Evolutionary conservation across 345 rosid species (phyloP).

Genomic region (Arabis hirsuta): DNA sequence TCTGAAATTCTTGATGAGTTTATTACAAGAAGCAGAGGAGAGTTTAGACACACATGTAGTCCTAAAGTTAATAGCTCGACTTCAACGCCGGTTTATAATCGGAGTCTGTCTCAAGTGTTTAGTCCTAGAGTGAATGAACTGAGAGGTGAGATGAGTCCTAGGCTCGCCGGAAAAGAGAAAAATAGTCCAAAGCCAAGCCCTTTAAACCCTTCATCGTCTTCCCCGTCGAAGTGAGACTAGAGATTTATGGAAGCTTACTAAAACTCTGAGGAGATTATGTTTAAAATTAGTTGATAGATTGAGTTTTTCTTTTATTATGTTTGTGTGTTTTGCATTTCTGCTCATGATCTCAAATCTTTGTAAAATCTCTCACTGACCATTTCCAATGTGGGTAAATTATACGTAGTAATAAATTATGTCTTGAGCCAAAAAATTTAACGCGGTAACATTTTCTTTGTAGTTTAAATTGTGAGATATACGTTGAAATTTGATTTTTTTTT

Average conservation of each 20-base stretch:
- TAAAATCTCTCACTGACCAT: slow-evolving; percentile 8
- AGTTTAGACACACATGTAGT: slow-evolving; percentile 73
- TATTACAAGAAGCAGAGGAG: slow-evolving; percentile 94
- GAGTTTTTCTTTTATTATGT: slow-evolving; percentile 30
- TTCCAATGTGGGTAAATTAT: background rate
- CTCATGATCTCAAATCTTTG: slow-evolving; percentile 19
- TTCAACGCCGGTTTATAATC: slow-evolving; percentile 63
- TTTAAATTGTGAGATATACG: no score
- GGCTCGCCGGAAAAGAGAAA: slow-evolving; percentile 41
- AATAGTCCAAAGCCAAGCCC: slow-evolving; percentile 69
- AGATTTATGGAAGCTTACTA: slow-evolving; percentile 17
- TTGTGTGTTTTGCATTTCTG: background rate
- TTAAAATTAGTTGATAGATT: slow-evolving; percentile 10
- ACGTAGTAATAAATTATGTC: slow-evolving; percentile 22
- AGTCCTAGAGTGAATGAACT: slow-evolving; percentile 76
- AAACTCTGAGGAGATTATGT: slow-evolving; percentile 8
- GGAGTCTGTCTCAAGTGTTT: slow-evolving; percentile 45
- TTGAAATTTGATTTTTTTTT: no score
- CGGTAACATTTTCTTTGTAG: no score
- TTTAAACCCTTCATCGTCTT: slow-evolving; percentile 44
- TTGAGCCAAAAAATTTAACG: background rate
- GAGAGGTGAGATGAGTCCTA: slow-evolving; percentile 69
- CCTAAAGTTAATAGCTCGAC: slow-evolving; percentile 77
- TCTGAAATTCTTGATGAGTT: slow-evolving; percentile 82
- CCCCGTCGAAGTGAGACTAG: slow-evolving; percentile 41